phyloP scores from a whole-genome alignment of 2,329 filamentous ascomycete species.

The Penicillium sp. region DNA sequence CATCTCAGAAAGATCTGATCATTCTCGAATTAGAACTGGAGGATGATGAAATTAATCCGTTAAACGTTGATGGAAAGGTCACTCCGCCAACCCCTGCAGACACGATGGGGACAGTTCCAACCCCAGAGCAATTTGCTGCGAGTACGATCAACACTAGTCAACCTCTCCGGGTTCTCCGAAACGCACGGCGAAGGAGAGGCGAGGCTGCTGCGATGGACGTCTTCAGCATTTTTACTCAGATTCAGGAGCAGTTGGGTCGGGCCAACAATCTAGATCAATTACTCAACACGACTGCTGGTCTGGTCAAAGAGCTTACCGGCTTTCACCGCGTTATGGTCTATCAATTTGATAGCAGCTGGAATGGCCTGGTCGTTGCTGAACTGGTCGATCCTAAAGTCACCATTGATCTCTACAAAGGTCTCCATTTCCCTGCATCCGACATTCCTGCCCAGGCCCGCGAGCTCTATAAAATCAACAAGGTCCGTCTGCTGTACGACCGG shows the following conservation, averaged over 20 bases:
- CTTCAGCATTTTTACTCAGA: conserved; percentile 88
- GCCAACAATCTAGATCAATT: conserved; percentile 70
- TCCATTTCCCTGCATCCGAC: conserved; percentile 85
- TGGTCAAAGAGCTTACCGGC: conserved; percentile 84
- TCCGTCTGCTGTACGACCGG: conserved; percentile 81
- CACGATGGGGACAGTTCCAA: conserved; percentile 71
- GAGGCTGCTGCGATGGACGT: conserved; percentile 88
- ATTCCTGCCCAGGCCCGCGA: conserved; percentile 84
- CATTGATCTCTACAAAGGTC: conserved; percentile 79
- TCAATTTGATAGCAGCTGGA: conserved; percentile 80
- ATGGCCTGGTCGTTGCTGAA: conserved; percentile 84
- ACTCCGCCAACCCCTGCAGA: conserved; percentile 40
- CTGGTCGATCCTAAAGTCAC: conserved; percentile 77
- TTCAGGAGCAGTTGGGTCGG: conserved; percentile 72
- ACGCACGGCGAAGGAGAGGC: conserved; percentile 70
- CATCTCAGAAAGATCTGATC: conserved; percentile 66
- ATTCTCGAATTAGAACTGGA: conserved; percentile 90
- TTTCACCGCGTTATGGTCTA: conserved; percentile 94
- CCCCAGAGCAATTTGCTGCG: conserved; percentile 69
- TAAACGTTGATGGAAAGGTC: conserved; percentile 19
- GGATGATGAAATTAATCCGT: conserved; percentile 65
- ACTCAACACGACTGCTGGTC: conserved; percentile 76
- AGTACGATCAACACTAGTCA: conserved; percentile 75
- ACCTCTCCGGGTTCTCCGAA: conserved; percentile 73
- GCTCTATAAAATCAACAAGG: conserved; percentile 87